Percentiles rank a stretch among this genome's conserved stretches.
Evolutionary conservation across 2,329 filamentous ascomycete genomes (phyloP).

Genomic region (Diaporthe longicolla): DNA sequence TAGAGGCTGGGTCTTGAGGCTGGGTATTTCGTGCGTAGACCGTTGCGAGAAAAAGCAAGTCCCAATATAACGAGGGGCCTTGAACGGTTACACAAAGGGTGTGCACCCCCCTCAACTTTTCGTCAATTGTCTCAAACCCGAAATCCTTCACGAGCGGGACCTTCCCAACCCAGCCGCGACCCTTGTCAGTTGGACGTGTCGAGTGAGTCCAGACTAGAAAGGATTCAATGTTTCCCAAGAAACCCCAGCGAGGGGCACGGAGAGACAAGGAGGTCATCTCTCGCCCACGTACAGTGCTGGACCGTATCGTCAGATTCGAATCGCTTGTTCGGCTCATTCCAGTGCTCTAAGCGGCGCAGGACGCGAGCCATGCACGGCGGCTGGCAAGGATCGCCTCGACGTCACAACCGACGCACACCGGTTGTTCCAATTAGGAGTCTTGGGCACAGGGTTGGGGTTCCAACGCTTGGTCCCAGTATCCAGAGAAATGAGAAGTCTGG

Average conservation of each 20-base stretch:
- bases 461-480: constrained; percentile 10
- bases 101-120: constrained; percentile 36
- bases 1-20: constrained; percentile 36
- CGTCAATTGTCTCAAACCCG: constrained; percentile 41
- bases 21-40: constrained; percentile 38
- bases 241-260: not conserved
- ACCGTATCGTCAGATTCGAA: constrained; percentile 14
- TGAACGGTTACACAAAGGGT: constrained; percentile 40
- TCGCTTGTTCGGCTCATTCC: constrained; percentile 23
- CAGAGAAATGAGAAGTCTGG: constrained; percentile 27
- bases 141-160: constrained; percentile 40
- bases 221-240: constrained; percentile 14
- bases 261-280: constrained; percentile 28
- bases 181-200: constrained; percentile 25
- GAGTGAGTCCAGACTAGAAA: constrained; percentile 23
- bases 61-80: constrained; percentile 32
- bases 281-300: constrained; percentile 5
- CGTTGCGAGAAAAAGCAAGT: constrained; percentile 31
- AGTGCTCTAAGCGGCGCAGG: constrained; percentile 25
- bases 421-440: constrained; percentile 36
- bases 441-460: constrained; percentile 34
- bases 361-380: constrained; percentile 32
- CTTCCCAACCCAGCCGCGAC: constrained; percentile 39
- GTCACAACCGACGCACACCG: constrained; percentile 35
- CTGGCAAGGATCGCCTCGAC: constrained; percentile 38